Conservation (phyloP, 331 rosid genomes). For the Stylosanthes scabra region DNA sequence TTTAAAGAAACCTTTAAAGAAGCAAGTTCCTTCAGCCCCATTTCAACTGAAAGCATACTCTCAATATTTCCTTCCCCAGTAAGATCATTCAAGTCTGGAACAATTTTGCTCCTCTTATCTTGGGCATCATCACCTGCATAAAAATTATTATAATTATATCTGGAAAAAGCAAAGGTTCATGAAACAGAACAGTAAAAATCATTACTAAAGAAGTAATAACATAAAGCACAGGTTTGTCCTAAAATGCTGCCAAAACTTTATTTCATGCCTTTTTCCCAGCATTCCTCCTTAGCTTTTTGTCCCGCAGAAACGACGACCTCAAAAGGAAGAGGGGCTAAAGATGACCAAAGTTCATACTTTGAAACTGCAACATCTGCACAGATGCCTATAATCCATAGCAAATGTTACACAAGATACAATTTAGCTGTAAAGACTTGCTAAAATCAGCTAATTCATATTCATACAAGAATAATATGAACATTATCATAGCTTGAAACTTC, state of each 20-base stretch:
- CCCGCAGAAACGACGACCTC: conserved; percentile 98
- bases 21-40: conserved; percentile 95
- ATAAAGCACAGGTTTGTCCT: conserved; percentile 26
- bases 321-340: conserved; percentile 98
- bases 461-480: conserved; percentile 16
- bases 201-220: conserved; percentile 29
- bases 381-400: conserved; percentile 68
- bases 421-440: conserved; percentile 26
- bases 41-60: conserved; percentile 97
- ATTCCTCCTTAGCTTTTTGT: conserved; percentile 96
- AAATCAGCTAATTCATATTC: conserved; percentile 17
- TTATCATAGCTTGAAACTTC: too few species aligned
- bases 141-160: conserved; percentile 20
- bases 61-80: conserved; percentile 98
- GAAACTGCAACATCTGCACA: conserved; percentile 92
- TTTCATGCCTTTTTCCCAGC: conserved; percentile 82
- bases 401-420: conserved; percentile 37
- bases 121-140: conserved; percentile 67
- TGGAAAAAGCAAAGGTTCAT: conserved; percentile 23
- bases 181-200: conserved; percentile 32
- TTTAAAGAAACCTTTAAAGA: conserved; percentile 74
- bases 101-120: conserved; percentile 73
- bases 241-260: conserved; percentile 27
- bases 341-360: conserved; percentile 94
- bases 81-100: conserved; percentile 83